These are phyloP conservation scores for Scheffersomyces illinoinensis DNA, from an alignment of 1,139 yeast species.

Conservation along the genomic window DNA sequence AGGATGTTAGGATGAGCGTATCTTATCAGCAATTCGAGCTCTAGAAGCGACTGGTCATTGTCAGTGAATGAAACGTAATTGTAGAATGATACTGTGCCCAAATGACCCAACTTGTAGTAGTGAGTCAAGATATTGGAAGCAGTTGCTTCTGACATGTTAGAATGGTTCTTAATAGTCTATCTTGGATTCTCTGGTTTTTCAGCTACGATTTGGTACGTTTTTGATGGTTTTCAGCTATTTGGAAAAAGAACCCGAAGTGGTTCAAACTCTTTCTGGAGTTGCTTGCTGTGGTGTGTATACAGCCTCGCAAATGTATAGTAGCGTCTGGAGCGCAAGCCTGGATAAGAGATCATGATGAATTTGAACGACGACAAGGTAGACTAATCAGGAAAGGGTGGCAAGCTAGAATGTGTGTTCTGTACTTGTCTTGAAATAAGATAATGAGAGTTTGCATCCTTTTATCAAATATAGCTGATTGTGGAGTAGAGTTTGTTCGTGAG, in stretches of 20 bases:
- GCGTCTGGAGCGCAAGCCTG: neutral
- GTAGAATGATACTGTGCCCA: conserved; percentile 31
- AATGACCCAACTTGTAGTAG: conserved; percentile 43
- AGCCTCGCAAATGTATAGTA: neutral
- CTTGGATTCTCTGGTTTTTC: neutral
- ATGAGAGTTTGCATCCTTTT: too few relatives aligned
- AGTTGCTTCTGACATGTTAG: conserved; percentile 19
- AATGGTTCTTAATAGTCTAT: neutral
- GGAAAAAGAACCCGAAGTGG: neutral
- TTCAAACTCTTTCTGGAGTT: neutral
- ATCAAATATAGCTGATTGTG: too few relatives aligned
- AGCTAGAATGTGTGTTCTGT: too few relatives aligned
- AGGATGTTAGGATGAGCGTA: conserved; percentile 51
- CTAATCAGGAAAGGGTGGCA: too few relatives aligned
- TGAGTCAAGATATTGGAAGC: conserved; percentile 37
- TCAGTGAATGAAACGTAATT: conserved; percentile 31
- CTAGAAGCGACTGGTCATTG: conserved; percentile 48
- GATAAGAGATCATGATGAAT: neutral
- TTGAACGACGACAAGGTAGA: neutral
- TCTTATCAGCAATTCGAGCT: conserved; percentile 60
- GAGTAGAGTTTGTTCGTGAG: too few relatives aligned
- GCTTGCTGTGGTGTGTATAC: neutral
- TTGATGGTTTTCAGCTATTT: neutral
- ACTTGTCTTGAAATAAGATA: too few relatives aligned
- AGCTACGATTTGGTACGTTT: neutral